Conservation (phyloP, 2,329 filamentous ascomycete species). For the Penicillium italicum region DNA sequence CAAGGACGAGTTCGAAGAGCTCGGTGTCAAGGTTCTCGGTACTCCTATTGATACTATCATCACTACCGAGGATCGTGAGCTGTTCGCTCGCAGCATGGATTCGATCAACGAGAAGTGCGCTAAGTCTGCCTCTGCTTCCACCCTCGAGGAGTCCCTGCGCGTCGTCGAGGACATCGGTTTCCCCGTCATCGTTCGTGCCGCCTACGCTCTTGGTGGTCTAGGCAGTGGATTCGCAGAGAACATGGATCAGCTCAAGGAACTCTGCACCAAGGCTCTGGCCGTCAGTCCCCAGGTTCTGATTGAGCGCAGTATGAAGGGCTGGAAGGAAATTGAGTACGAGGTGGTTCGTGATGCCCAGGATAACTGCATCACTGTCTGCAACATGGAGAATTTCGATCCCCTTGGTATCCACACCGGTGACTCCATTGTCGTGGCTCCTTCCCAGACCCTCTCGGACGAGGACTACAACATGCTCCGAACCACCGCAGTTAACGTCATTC, state of each 20-base stretch:
- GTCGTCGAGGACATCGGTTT: conserved; percentile 90
- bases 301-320: conserved; percentile 98
- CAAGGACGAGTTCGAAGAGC: conserved; percentile 90
- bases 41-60: conserved; percentile 98
- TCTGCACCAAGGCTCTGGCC: conserved; percentile 92
- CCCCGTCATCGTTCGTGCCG: conserved; percentile 93
- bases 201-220: conserved; percentile 90
- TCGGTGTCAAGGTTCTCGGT: conserved; percentile 91
- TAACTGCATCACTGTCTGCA: conserved; percentile 99
- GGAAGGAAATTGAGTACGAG: conserved; percentile 99
- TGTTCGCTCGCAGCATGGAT: conserved; percentile 97
- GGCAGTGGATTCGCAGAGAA: conserved; percentile 95
- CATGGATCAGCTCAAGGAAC: conserved; percentile 73
- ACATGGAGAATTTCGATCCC: conserved; percentile 99
- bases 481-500: conserved; percentile 93
- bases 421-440: conserved; percentile 95
- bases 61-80: conserved; percentile 94
- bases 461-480: conserved; percentile 99
- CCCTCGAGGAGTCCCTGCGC: conserved; percentile 79
- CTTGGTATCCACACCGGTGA: conserved; percentile 97
- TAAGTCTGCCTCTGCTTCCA: conserved; percentile 90
- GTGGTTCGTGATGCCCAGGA: conserved; percentile 92
- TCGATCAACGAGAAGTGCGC: conserved; percentile 97
- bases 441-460: conserved; percentile 92
- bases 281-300: conserved; percentile 94